Base-by-base conservation (phyloP, 352 stramenopile species). In the Peronospora tabacina region DNA sequence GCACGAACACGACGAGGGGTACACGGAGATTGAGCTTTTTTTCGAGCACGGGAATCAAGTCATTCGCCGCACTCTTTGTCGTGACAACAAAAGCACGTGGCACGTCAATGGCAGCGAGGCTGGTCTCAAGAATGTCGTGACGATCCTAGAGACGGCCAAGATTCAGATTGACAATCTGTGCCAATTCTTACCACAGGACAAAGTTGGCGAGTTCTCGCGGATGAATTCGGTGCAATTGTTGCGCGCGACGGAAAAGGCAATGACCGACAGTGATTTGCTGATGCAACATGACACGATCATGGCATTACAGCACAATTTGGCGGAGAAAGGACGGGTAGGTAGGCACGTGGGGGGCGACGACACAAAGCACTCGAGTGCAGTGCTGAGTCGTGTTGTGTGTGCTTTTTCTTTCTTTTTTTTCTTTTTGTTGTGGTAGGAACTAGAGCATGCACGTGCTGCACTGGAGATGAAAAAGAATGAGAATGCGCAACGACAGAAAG, bases 121-220 rank as follows among this genome's bases (percentile, higher is more conserved):
- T 22, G 86, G 75, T 35, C 70, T 87, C 4, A 89, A 86, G 51
- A 70, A 75, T 9, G 67, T 94, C 20, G 66, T 59, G 6, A 63
- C 85, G 11, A 51, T 98, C 5, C 93, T 98, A 49, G 59, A 84
- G 32, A 58, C 70, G 12, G 70, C 88, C n/a, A 81, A 92, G 30
- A 98, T 99, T 53, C 80, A 97, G 53, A 95, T 99, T 61, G 91
- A 98, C 66, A 99, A 99, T 58, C 74, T 99, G 28, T 99, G 95
- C 52, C 97, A 98, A 38, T 98, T 99, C 56, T 63, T 99, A 17
- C 97, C 97, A 2, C 96, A 99, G 65, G 95, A 99, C 58, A 96
- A 95, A 63, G 95, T 94, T 13, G 82, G 84, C 44, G 82, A 94
- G 57, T 94, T 94, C 46, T 90, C 84, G n/a, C 70, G 77, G 26